These are phyloP conservation scores for Daldinia grandis DNA, from an alignment of 495 filamentous ascomycete species.

Conservation along the genomic window DNA sequence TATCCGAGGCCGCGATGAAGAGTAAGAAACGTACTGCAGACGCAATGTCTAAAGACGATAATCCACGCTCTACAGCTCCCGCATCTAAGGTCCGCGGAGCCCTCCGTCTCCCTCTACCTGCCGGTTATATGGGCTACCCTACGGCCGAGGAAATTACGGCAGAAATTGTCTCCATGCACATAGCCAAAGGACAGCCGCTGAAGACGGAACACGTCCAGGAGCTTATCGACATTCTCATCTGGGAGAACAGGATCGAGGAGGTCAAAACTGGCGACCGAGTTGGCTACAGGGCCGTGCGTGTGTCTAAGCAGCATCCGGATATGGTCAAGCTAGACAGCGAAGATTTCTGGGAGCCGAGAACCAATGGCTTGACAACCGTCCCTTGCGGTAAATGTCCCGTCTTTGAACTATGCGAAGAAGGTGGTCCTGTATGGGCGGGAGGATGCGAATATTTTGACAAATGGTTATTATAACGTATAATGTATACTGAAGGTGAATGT, in stretches of 20 bases:
- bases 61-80: conserved; percentile 2
- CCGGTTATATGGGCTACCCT: conserved; percentile 77
- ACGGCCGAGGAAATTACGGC: conserved; percentile 75
- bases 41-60: conserved; percentile 55
- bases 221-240: conserved; percentile 84
- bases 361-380: conserved; percentile 78
- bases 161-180: conserved; percentile 69
- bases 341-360: conserved; percentile 55
- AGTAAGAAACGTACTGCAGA: conserved; percentile 55
- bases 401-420: conserved; percentile 89
- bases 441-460: conserved; percentile 90
- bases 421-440: conserved; percentile 84
- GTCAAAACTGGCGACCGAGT: conserved; percentile 53
- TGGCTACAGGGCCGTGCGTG: conserved; percentile 60
- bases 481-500: not conserved
- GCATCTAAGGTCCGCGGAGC: conserved; percentile 56
- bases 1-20: conserved; percentile 44
- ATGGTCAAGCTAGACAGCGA: conserved; percentile 50
- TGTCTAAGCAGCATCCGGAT: conserved; percentile 49
- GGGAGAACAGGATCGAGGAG: conserved; percentile 78
- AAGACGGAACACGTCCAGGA: conserved; percentile 77
- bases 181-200: conserved; percentile 70
- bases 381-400: conserved; percentile 94
- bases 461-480: conserved; percentile 67
- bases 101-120: conserved; percentile 68